Base-by-base conservation (phyloP, 176 grass and related monocot genomes). In the Rhynchospora pubera region DNA sequence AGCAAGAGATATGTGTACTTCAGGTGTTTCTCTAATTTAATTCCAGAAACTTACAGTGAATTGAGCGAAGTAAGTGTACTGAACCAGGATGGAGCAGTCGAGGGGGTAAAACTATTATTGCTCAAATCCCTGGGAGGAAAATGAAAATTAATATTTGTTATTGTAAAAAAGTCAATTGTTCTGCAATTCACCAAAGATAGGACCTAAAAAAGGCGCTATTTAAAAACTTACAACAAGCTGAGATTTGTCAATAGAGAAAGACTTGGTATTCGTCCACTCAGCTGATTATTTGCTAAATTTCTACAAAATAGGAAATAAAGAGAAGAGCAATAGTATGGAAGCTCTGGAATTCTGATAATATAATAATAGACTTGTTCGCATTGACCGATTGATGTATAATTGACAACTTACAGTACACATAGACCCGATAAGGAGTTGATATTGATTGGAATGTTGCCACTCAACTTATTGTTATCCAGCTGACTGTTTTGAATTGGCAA, bases 221-320 rank as follows among this genome's bases (percentile, higher is more conserved):
- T 52, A 24, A n/a, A n/a, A 79, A 76, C 85, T 84, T 91, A 97
- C 94, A 97, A 57, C 58, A 70, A 57, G 42, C 85, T 90, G 78
- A 97, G 82, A 13, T 78, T 67, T 8, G 39, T 82, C 74, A 97
- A 68, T 79, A n/a, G 82, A 65, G 84, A 68, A 60, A 97, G 87
- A 82, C 91, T 65, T 62, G 94, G 91, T 50, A 91, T 56, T 82
- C 19, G 11, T 42, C 91, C 94, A 13, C 0, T 57, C 23, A 97
- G 74, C 16, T 91, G 65, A 67, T 97, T 97, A 66, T 88, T 84
- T 82, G 91, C 94, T 56, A 93, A 78, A 72, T 91, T 91, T 43
- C 94, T 93, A 72, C 13, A 90, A 65, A 16, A 46, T 67, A 53
- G 34, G 56, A 76, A 85, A 70, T 67, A 39, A 39, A 39, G 34